phyloP scores from a whole-genome alignment of 2,329 filamentous ascomycete genomes.

The Pseudofabraea citricarpa region DNA sequence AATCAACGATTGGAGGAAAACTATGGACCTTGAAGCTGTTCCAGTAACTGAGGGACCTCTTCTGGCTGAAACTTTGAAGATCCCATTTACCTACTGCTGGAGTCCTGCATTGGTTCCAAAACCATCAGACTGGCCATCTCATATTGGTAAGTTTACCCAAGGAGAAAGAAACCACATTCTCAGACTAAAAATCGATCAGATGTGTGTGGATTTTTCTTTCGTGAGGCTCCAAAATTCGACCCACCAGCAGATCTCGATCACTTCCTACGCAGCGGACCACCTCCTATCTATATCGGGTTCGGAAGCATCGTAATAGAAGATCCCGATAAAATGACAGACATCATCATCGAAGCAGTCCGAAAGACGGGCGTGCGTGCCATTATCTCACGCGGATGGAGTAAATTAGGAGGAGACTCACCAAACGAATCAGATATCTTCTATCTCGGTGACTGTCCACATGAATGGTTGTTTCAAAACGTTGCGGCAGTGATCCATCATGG shows the following conservation, averaged over 20 bases:
- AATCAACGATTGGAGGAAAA: constrained; percentile 37
- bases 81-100: constrained; percentile 22
- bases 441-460: constrained; percentile 49
- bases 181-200: constrained; percentile 13
- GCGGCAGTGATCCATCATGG: constrained; percentile 53
- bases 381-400: constrained; percentile 50
- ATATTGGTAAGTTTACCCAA: constrained; percentile 29
- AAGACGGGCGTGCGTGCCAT: constrained; percentile 44
- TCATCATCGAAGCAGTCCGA: constrained; percentile 42
- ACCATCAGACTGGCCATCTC: constrained; percentile 33
- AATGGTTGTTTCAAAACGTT: constrained; percentile 54
- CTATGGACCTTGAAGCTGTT: constrained; percentile 35
- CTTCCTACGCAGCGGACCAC: constrained; percentile 41
- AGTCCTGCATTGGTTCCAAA: constrained; percentile 36
- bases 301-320: constrained; percentile 51
- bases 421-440: constrained; percentile 39
- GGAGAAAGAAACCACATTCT: too few relatives aligned
- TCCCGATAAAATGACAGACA: constrained; percentile 36
- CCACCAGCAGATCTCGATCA: constrained; percentile 33
- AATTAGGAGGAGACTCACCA: constrained; percentile 34
- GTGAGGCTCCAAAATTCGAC: constrained; percentile 29
- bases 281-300: constrained; percentile 52
- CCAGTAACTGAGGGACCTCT: constrained; percentile 31
- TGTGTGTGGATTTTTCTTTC: constrained; percentile 42
- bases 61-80: constrained; percentile 28